Evolutionary conservation across 257 asterid genomes (phyloP), one percentile per base, ranked within the genome.

Genomic region (Marsdenia floribunda): DNA sequence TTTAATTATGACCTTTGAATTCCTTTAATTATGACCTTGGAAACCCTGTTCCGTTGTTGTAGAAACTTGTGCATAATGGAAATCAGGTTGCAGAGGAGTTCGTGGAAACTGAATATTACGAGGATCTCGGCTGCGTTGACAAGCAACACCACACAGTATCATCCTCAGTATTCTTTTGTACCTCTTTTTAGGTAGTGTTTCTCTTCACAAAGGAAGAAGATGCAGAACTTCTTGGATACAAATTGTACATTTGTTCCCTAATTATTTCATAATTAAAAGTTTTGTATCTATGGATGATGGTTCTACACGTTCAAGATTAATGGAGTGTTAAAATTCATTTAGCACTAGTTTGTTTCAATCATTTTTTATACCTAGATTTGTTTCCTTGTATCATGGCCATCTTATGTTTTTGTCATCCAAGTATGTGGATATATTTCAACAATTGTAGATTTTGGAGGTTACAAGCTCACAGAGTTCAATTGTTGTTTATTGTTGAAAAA

Each of bases 81-180:
- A 75, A 79, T 74, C 82, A 86, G 47, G 82, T 72, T 33, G 70
- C 49, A 0, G 97, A 92, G 74, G 97, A 94, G 80, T 92, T 92
- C 70, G 83, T 83, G 33, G 97, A 90, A 68, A 94, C 99, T 24
- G 97, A 92, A 59, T 94, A 94, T 70, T 94, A 94, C 88, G 82
- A 76, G 61, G 97, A 94, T 73, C 99, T 94, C 49, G 89, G 78
- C 54, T 38, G 82, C 77, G n/a, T 88, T 50, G 97, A 84, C 87
- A 90, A 92, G 87, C 87, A 92, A 79, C 97, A 92, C 82, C 97
- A 94, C 82, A 90, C 96, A 89, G 98, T 91, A 84, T 70, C 33
- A 8, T 21, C 46, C 54, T 42, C 11, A 54, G 42, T 52, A 54
- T 12, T 6, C 24, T 15, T 53, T 10, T 75, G 10, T 75, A 55